These are phyloP conservation scores for Ophiostoma angusticollis DNA, from an alignment of 2,329 filamentous ascomycete genomes.

Conservation along the genomic window DNA sequence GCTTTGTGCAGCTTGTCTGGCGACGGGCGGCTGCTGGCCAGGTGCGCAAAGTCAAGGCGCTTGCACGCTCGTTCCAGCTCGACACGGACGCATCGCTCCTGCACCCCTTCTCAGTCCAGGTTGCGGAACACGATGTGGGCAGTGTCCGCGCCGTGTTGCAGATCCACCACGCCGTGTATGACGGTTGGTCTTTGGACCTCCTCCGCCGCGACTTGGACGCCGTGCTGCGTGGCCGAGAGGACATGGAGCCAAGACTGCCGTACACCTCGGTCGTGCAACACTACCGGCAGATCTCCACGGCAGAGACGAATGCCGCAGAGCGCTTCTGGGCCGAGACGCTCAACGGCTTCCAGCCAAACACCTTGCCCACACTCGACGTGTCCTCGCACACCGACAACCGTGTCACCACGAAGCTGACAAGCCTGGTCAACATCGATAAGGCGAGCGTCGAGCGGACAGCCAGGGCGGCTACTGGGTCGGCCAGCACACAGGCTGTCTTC, in stretches of 20 bases:
- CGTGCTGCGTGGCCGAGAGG: constrained; percentile 27
- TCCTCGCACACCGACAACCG: neutral
- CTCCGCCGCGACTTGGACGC: constrained; percentile 52
- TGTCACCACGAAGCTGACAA: constrained; percentile 16
- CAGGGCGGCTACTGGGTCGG: no score
- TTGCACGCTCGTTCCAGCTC: constrained; percentile 27
- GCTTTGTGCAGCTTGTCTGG: constrained; percentile 55
- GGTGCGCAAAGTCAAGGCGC: constrained; percentile 27
- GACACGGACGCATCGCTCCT: constrained; percentile 29
- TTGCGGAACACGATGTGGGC: constrained; percentile 21
- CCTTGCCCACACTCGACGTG: constrained; percentile 47
- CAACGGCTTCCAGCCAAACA: constrained; percentile 36
- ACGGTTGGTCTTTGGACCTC: constrained; percentile 84
- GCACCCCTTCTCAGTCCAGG: constrained; percentile 48
- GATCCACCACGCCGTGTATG: constrained; percentile 75
- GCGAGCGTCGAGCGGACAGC: constrained; percentile 24
- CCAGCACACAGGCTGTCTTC: constrained; percentile 59
- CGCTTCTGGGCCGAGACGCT: constrained; percentile 62
- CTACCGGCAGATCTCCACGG: constrained; percentile 22
- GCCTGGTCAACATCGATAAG: constrained; percentile 22
- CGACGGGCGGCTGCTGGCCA: constrained; percentile 30
- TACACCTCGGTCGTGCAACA: constrained; percentile 48
- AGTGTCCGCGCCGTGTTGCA: constrained; percentile 32
- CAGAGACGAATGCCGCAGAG: constrained; percentile 27
- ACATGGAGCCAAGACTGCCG: constrained; percentile 32